Base-by-base conservation (phyloP, 2,329 filamentous ascomycete genomes). In the Hyphodiscus sp. region DNA sequence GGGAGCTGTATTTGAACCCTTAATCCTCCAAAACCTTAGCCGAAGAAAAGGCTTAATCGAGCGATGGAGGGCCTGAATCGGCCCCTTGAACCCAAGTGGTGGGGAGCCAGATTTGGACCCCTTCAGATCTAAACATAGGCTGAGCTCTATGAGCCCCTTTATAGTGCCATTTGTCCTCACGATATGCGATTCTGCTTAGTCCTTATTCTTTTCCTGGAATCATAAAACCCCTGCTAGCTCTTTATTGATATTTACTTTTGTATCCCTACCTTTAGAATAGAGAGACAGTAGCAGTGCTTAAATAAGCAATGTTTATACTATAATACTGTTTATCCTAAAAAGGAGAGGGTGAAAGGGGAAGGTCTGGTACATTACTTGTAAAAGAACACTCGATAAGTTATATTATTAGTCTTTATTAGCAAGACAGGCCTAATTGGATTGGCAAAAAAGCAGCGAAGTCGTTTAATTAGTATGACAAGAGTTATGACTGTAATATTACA, bases 41-140 rank as follows among this genome's bases (percentile, higher is more conserved):
- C 42, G 3, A 44, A 44, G 42, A 18, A 44, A 20, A 18, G 42
- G 42, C n/a, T 44, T 44, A 19, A 44, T 44, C 45, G n/a, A 5
- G 20, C 20, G 43, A 45, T 50, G 33, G 18, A 45, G 30, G 47
- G 29, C 47, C 47, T 15, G 44, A 50, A 50, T 50, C 44, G 20
- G 23, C 20, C 44, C 43, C 20, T 50, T 38, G 18, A 51, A 51
- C 47, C 42, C 29, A 48, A 50, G 45, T 49, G 19, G 26, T 44
- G 26, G 29, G 38, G 33, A 45, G 38, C 41, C 20, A 45, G 41
- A 50, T 45, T 54, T 51, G 33, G 49, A 47, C 48, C 19, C 45
- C 26, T 54, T 38, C 9, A 47, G 41, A 26, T 54, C 47, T 47
- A 54, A 54, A 54, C 51, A 51, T 50, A 54, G 49, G 26, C 50